phyloP scores from a whole-genome alignment of 768 basidiomycete species.

The Mycena filopes region DNA sequence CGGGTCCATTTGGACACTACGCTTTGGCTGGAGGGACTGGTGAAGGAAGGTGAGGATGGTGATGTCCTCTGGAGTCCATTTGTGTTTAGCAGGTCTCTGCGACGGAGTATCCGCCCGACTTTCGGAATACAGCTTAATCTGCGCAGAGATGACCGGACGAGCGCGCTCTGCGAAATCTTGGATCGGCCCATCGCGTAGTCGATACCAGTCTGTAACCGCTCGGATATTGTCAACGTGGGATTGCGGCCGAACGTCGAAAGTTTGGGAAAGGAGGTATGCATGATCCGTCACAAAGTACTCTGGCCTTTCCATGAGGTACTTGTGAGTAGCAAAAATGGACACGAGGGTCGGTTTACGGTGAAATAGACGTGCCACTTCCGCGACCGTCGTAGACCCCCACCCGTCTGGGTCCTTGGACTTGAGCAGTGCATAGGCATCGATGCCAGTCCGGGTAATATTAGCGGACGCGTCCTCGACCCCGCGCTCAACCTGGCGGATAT shows the following conservation, averaged over 20 bases:
- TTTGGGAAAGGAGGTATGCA: slow-evolving; percentile 58
- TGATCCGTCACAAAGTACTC: slow-evolving; percentile 63
- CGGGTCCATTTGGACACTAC: slow-evolving; percentile 69
- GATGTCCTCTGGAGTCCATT: slow-evolving; percentile 65
- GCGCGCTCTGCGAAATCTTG: slow-evolving; percentile 64
- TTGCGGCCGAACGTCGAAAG: slow-evolving; percentile 72
- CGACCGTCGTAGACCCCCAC: slow-evolving; percentile 67
- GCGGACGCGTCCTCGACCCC: slow-evolving; percentile 54
- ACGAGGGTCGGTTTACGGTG: slow-evolving; percentile 45
- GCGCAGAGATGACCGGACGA: slow-evolving; percentile 48
- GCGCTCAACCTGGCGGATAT: slow-evolving; percentile 64
- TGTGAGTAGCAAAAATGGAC: slow-evolving; percentile 65
- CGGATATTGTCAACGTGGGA: slow-evolving; percentile 63
- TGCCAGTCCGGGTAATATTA: slow-evolving; percentile 37
- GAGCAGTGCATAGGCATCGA: slow-evolving; percentile 58
- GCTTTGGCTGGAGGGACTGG: slow-evolving; percentile 59
- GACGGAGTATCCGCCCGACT: slow-evolving; percentile 46
- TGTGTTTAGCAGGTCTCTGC: slow-evolving; percentile 40
- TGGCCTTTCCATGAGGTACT: slow-evolving; percentile 66
- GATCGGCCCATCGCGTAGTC: slow-evolving; percentile 51
- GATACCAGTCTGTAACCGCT: slow-evolving; percentile 60
- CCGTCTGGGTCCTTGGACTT: slow-evolving; percentile 55
- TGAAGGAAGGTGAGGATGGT: slow-evolving; percentile 69
- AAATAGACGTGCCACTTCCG: slow-evolving; percentile 61
- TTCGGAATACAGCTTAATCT: slow-evolving; percentile 41